A percentile compares a stretch with the other conserved stretches of the same genome.
Evolutionary conservation across 2,329 filamentous ascomycete species (phyloP).

Genomic region (Sporothrix brunneoviolacea): DNA sequence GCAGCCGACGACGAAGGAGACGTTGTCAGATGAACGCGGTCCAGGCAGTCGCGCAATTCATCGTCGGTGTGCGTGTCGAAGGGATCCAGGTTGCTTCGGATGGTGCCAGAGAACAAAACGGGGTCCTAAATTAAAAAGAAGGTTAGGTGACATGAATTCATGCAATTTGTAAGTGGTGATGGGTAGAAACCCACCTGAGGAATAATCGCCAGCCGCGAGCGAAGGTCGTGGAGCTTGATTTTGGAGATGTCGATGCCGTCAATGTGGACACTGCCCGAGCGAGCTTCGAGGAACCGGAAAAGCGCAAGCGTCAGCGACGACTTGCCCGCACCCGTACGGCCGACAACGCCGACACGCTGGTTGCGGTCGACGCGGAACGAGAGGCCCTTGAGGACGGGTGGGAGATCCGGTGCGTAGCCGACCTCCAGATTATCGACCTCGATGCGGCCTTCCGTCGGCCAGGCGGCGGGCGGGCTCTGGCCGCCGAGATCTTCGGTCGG

Average conservation of each 20-base stretch:
- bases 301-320: slow-evolving; percentile 68
- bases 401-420: slow-evolving; percentile 63
- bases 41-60: slow-evolving; percentile 62
- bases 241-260: slow-evolving; percentile 70
- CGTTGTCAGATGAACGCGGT: slow-evolving; percentile 58
- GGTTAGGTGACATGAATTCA: slow-evolving; percentile 12
- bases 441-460: slow-evolving; percentile 68
- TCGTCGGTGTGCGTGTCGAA: slow-evolving; percentile 63
- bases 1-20: slow-evolving; percentile 26
- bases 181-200: slow-evolving; percentile 42
- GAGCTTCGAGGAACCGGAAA: slow-evolving; percentile 69
- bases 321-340: slow-evolving; percentile 72
- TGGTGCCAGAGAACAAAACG: slow-evolving; percentile 72
- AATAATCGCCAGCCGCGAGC: slow-evolving; percentile 72
- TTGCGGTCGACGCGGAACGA: slow-evolving; percentile 60
- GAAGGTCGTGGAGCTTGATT: slow-evolving; percentile 61
- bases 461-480: slow-evolving; percentile 56
- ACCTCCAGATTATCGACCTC: slow-evolving; percentile 69
- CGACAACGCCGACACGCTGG: slow-evolving; percentile 69
- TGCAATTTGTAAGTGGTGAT: too few species aligned
- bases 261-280: slow-evolving; percentile 59
- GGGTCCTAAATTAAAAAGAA: slow-evolving; percentile 58
- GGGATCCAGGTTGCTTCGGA: slow-evolving; percentile 70
- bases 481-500: slow-evolving; percentile 60
- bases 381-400: slow-evolving; percentile 63